These are phyloP conservation scores for Xylaria sp. DNA, from an alignment of 2,329 filamentous ascomycete genomes.

Conservation along the genomic window DNA sequence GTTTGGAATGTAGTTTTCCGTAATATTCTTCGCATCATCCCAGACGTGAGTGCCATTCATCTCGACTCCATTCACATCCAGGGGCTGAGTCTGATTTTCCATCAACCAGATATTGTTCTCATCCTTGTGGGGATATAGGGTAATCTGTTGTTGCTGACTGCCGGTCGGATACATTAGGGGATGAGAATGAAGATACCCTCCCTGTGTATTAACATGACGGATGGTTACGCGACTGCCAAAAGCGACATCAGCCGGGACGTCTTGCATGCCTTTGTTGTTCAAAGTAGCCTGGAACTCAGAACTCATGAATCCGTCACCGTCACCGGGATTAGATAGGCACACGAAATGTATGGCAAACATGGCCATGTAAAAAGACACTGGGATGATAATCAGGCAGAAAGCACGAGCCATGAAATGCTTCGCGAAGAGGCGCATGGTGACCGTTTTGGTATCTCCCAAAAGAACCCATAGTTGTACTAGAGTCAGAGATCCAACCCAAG, in stretches of 20 bases:
- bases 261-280: constrained; percentile 96
- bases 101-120: constrained; percentile 96
- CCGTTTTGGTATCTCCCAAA: constrained; percentile 86
- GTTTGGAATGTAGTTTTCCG: constrained; percentile 74
- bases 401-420: constrained; percentile 93
- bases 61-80: constrained; percentile 77
- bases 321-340: constrained; percentile 91
- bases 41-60: constrained; percentile 86
- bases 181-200: constrained; percentile 97
- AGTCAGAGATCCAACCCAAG: constrained; percentile 94
- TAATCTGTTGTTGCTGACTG: constrained; percentile 98
- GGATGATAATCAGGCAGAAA: constrained; percentile 92
- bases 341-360: constrained; percentile 98
- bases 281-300: constrained; percentile 98
- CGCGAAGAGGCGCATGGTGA: constrained; percentile 84
- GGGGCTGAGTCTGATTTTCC: constrained; percentile 95
- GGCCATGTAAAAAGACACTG: constrained; percentile 88
- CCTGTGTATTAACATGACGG: constrained; percentile 96
- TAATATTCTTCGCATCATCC: constrained; percentile 74
- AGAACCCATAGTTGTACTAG: constrained; percentile 94
- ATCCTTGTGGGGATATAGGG: constrained; percentile 98
- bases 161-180: constrained; percentile 96
- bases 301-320: constrained; percentile 99
- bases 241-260: constrained; percentile 90
- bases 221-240: constrained; percentile 87